These are phyloP conservation scores for Candida piceae DNA, from an alignment of 805 yeast genomes.

Conservation along the genomic window DNA sequence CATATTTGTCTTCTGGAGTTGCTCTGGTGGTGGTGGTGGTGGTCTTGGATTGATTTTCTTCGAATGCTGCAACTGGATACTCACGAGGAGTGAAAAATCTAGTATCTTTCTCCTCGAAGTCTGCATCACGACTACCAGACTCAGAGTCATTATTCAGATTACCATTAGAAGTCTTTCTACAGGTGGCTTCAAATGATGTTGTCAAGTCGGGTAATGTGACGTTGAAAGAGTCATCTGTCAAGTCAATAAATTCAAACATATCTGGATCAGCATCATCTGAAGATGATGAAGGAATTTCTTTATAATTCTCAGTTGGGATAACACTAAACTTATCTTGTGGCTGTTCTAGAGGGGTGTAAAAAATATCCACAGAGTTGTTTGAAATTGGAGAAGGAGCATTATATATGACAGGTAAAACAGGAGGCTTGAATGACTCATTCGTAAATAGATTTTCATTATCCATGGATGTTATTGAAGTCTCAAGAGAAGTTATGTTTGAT, in stretches of 20 bases:
- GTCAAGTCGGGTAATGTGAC: conserved; percentile 13
- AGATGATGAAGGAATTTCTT: no score
- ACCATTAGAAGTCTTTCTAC: background rate
- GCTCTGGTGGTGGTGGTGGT: no score
- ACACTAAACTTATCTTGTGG: conserved; percentile 1
- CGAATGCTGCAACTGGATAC: conserved; percentile 8
- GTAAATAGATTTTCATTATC: no score
- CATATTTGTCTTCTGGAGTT: background rate
- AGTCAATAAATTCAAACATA: conserved; percentile 13
- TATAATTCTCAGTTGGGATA: no score
- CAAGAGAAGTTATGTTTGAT: no score
- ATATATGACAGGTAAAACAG: background rate
- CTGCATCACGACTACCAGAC: conserved; percentile 8
- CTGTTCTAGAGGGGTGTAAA: conserved; percentile 8
- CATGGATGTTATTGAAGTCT: no score
- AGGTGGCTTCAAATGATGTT: conserved; percentile 2
- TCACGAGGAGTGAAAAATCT: conserved; percentile 18
- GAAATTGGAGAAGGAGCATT: background rate
- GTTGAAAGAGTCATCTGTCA: conserved; percentile 15
- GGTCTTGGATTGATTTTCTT: background rate
- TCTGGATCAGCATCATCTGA: conserved; percentile 7
- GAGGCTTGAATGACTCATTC: no score
- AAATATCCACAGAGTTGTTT: conserved; percentile 2
- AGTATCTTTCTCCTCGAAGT: conserved; percentile 1
- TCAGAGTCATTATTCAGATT: background rate